Percentiles rank a stretch among this genome's conserved stretches.
These are phyloP conservation scores for Prunus salicina DNA, from an alignment of 306 rosid species.

Conservation along the genomic window DNA sequence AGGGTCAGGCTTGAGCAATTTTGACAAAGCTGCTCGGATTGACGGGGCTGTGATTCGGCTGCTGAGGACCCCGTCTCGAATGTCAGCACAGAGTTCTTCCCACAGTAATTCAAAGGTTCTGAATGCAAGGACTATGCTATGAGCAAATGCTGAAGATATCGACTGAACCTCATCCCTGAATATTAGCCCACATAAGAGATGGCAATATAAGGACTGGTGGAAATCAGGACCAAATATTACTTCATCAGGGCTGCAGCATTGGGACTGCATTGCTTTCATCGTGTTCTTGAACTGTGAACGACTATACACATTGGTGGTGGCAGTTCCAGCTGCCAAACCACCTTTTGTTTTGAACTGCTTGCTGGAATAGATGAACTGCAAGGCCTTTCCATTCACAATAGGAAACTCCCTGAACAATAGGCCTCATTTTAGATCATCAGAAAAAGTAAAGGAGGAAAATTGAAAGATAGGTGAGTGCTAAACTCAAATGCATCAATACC, in stretches of 20 bases:
- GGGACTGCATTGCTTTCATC: constrained; percentile 57
- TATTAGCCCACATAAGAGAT: constrained; percentile 79
- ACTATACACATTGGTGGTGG: constrained; percentile 75
- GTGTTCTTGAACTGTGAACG: constrained; percentile 26
- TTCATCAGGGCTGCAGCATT: constrained; percentile 75
- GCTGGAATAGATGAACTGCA: constrained; percentile 77
- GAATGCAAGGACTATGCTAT: constrained; percentile 74
- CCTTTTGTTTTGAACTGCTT: constrained; percentile 68
- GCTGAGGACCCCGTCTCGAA: constrained; percentile 58
- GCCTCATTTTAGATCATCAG: constrained; percentile 11
- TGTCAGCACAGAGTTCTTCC: constrained; percentile 70
- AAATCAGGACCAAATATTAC: constrained; percentile 83
- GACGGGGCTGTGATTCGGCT: constrained; percentile 46
- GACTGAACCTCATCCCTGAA: constrained; percentile 56
- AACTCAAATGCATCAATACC: constrained; percentile 29
- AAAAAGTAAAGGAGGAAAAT: not conserved
- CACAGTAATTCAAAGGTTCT: constrained; percentile 71
- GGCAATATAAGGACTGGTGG: constrained; percentile 86
- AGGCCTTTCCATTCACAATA: constrained; percentile 65
- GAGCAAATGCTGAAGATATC: constrained; percentile 71
- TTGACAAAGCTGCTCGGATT: constrained; percentile 57
- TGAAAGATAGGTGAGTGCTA: not conserved
- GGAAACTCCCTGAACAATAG: constrained; percentile 65
- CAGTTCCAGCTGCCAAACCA: constrained; percentile 77
- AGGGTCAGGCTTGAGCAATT: constrained; percentile 73